Conservation (phyloP, 1,139 yeast species). For the Pichia sp. region DNA sequence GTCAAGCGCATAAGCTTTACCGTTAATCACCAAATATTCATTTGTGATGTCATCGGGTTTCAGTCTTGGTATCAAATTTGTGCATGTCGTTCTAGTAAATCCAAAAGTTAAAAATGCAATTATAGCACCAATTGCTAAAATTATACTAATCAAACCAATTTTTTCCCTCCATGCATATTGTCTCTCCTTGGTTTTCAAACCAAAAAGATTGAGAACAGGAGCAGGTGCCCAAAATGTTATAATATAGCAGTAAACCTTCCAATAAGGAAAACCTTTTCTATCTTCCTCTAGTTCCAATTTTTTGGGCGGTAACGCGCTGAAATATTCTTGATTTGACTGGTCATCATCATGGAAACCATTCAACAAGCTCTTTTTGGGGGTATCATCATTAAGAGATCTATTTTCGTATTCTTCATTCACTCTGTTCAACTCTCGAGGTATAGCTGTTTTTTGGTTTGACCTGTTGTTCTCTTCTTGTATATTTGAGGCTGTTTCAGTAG, state of each 20-base stretch:
- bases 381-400: neutral
- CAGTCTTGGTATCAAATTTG: slow-evolving; percentile 42
- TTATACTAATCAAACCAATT: slow-evolving; percentile 73
- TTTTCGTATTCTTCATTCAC: slow-evolving; percentile 37
- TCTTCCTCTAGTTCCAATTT: slow-evolving; percentile 20
- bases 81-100: slow-evolving; percentile 79
- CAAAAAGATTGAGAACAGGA: slow-evolving; percentile 62
- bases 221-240: slow-evolving; percentile 92
- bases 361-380: neutral
- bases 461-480: neutral
- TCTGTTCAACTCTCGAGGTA: slow-evolving; percentile 34
- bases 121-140: slow-evolving; percentile 64
- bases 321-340: slow-evolving; percentile 4
- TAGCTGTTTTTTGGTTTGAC: neutral
- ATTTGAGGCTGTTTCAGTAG: neutral
- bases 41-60: slow-evolving; percentile 49
- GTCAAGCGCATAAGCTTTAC: slow-evolving; percentile 69
- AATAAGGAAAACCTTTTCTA: slow-evolving; percentile 41
- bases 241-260: slow-evolving; percentile 75
- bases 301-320: slow-evolving; percentile 19
- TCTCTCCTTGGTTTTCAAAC: slow-evolving; percentile 70
- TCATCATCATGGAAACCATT: slow-evolving; percentile 1
- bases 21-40: slow-evolving; percentile 71
- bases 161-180: slow-evolving; percentile 98
- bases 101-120: slow-evolving; percentile 90